Percentiles rank a stretch among this genome's conserved stretches.
phyloP scores from a whole-genome alignment of 495 filamentous ascomycete species.

The Penicillium canescens region DNA sequence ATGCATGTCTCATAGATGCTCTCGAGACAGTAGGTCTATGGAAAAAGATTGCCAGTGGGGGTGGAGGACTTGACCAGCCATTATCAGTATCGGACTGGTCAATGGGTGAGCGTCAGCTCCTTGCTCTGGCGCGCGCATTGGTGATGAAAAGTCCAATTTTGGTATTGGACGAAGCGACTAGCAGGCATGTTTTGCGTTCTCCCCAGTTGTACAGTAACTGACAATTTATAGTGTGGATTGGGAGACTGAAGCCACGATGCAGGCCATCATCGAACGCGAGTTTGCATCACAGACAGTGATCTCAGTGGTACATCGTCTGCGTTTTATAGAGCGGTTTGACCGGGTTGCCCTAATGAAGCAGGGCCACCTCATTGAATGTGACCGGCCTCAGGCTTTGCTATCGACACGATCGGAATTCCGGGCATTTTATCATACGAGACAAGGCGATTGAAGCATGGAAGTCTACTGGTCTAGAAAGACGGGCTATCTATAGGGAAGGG shows the following conservation, averaged over 20 bases:
- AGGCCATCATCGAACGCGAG: conserved; percentile 26
- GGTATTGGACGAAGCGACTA: conserved; percentile 29
- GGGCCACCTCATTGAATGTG: conserved; percentile 37
- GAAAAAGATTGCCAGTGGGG: conserved; percentile 24
- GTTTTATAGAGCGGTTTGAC: conserved; percentile 43
- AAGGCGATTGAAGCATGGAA: background rate
- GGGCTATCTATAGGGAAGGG: too few relatives aligned
- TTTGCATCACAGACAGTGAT: conserved; percentile 44
- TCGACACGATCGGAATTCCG: conserved; percentile 6
- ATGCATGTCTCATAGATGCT: conserved; percentile 7
- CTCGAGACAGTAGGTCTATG: conserved; percentile 19
- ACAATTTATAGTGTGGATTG: conserved; percentile 19
- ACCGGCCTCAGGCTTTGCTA: conserved; percentile 30
- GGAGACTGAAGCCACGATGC: conserved; percentile 25
- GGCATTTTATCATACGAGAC: background rate
- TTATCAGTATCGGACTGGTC: conserved; percentile 17
- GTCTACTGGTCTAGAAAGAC: too few relatives aligned
- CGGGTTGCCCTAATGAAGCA: conserved; percentile 36
- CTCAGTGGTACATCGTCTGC: conserved; percentile 41
- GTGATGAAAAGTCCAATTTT: conserved; percentile 9
- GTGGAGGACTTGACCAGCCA: conserved; percentile 13
- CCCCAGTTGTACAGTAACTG: conserved; percentile 1
- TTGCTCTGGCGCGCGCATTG: conserved; percentile 25
- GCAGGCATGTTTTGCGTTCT: conserved; percentile 18
- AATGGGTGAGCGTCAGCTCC: conserved; percentile 19